These are phyloP conservation scores for Saturnispora galanensis DNA, from an alignment of 805 yeast species.

Conservation along the genomic window DNA sequence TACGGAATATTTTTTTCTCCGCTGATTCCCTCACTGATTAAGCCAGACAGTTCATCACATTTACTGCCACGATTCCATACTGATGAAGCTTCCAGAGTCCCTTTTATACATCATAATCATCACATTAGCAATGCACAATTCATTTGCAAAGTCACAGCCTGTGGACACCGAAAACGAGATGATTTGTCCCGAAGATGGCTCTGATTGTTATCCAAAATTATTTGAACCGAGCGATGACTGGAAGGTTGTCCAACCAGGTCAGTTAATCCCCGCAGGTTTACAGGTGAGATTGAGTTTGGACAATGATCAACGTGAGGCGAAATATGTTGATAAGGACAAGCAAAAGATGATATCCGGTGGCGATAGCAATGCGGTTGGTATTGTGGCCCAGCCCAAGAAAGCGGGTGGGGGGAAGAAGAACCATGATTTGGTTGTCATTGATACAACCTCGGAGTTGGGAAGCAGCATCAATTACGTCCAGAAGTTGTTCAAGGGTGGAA, in stretches of 20 bases:
- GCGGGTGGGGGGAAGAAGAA: slow-evolving; percentile 1
- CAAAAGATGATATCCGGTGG: not conserved
- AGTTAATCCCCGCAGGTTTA: slow-evolving; percentile 69
- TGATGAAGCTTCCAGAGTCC: no score
- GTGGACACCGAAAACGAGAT: slow-evolving; percentile 9
- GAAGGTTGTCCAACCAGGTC: slow-evolving; percentile 62
- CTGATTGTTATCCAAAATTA: slow-evolving; percentile 50
- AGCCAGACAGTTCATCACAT: not conserved
- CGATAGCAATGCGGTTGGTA: not conserved
- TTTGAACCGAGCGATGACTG: slow-evolving; percentile 62
- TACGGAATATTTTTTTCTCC: no score
- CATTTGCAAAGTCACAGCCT: no score
- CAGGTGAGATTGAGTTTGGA: slow-evolving; percentile 68
- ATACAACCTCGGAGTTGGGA: slow-evolving; percentile 1
- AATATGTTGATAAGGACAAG: slow-evolving; percentile 27
- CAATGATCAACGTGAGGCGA: slow-evolving; percentile 65
- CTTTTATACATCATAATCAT: no score
- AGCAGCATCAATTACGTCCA: slow-evolving; percentile 5
- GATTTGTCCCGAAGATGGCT: slow-evolving; percentile 35
- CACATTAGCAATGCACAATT: no score
- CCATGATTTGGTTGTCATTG: slow-evolving; percentile 9
- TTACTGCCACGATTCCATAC: no score
- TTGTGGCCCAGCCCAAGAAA: not conserved
- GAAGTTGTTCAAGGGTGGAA: slow-evolving; percentile 1
- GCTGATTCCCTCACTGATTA: not conserved